phyloP scores from a whole-genome alignment of 495 filamentous ascomycete genomes.

The Penicillium desertorum region DNA sequence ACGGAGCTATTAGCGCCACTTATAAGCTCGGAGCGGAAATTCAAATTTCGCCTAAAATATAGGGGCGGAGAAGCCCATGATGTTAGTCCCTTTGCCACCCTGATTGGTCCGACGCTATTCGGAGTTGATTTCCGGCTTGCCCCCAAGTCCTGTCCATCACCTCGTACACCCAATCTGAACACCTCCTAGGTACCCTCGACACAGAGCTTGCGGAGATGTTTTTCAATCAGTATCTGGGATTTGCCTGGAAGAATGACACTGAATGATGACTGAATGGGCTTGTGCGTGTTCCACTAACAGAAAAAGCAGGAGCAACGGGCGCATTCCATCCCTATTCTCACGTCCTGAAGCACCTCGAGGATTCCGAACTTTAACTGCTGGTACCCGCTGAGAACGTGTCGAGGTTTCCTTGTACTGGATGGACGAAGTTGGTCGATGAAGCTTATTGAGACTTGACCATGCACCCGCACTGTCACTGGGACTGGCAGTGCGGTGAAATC shows the following conservation, averaged over 20 bases:
- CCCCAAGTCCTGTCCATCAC: background rate
- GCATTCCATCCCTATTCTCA: background rate
- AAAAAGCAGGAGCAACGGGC: background rate
- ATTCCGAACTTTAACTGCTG: background rate
- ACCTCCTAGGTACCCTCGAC: background rate
- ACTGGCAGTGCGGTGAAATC: background rate
- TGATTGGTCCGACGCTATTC: background rate
- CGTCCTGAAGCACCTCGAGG: background rate
- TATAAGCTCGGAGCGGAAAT: too few relatives aligned
- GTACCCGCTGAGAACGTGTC: background rate
- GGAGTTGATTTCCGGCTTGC: background rate
- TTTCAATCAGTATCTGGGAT: background rate
- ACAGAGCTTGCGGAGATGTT: background rate
- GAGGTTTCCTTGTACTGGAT: background rate
- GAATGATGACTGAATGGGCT: background rate
- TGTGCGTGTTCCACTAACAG: background rate
- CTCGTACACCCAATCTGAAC: background rate
- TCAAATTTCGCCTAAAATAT: background rate
- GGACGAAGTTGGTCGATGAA: background rate
- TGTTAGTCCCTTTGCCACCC: background rate
- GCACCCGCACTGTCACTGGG: background rate
- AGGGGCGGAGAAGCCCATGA: background rate
- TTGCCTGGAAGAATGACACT: background rate
- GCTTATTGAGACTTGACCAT: background rate
- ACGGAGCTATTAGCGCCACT: too few relatives aligned